phyloP scores from a whole-genome alignment of 83 land plant genomes.

The Larix sibirica region DNA sequence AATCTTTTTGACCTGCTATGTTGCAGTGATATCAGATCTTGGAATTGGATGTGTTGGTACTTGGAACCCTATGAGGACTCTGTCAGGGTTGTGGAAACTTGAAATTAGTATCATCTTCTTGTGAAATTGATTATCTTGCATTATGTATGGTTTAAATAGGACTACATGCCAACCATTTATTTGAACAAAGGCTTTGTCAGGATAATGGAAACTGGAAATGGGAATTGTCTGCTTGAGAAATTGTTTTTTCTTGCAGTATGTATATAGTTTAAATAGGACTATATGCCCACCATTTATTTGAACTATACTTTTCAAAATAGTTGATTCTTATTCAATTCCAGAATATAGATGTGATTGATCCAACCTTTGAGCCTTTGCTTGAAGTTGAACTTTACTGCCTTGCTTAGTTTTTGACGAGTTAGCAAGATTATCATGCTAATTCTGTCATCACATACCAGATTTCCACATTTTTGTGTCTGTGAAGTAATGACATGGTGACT shows the following conservation, averaged over 20 bases:
- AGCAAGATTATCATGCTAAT: not conserved
- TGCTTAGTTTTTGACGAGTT: not conserved
- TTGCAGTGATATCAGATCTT: not conserved
- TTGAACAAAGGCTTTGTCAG: not conserved
- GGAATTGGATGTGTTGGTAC: too few relatives aligned
- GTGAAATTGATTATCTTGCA: not conserved
- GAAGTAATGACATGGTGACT: too few relatives aligned
- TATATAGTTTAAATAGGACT: not conserved
- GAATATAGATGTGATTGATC: too few relatives aligned
- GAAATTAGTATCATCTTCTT: not conserved
- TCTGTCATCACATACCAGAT: too few relatives aligned
- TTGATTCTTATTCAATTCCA: too few relatives aligned
- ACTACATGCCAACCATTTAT: not conserved
- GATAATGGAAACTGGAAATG: not conserved
- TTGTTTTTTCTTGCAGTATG: not conserved
- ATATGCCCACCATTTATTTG: not conserved
- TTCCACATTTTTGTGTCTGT: too few relatives aligned
- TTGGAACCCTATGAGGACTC: not conserved
- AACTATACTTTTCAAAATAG: too few relatives aligned
- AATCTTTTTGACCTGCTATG: not conserved
- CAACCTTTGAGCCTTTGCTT: not conserved
- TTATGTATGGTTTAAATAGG: not conserved
- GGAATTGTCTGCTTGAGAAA: not conserved
- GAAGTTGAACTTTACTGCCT: too few relatives aligned
- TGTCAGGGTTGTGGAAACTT: not conserved